These are phyloP conservation scores for Penicillium palitans DNA, from an alignment of 2,329 filamentous ascomycete genomes.

Conservation along the genomic window DNA sequence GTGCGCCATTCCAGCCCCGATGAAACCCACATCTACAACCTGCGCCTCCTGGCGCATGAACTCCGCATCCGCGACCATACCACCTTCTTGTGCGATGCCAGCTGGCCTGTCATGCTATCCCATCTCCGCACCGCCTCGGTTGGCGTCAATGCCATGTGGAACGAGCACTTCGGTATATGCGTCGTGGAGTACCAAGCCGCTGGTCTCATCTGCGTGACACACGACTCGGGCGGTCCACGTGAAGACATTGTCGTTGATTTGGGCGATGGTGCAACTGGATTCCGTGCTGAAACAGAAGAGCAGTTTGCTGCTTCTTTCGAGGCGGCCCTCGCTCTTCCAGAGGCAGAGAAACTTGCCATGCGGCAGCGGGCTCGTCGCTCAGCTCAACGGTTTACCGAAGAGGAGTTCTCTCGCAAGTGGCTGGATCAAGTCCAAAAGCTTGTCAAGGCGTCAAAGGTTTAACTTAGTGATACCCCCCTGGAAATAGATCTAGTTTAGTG, in stretches of 20 bases:
- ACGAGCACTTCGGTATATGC: slow-evolving; percentile 97
- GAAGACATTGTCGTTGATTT: slow-evolving; percentile 85
- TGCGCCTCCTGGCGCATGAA: slow-evolving; percentile 82
- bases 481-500: slow-evolving; percentile 8
- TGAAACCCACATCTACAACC: slow-evolving; percentile 71
- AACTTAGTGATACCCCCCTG: slow-evolving; percentile 8
- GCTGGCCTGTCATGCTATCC: slow-evolving; percentile 81
- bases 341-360: slow-evolving; percentile 68
- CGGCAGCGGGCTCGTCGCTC: slow-evolving; percentile 73
- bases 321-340: slow-evolving; percentile 66
- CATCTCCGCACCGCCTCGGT: slow-evolving; percentile 76
- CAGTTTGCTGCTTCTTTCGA: slow-evolving; percentile 82
- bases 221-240: slow-evolving; percentile 90
- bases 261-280: slow-evolving; percentile 78
- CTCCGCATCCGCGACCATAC: slow-evolving; percentile 80
- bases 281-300: slow-evolving; percentile 74
- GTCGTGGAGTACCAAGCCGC: slow-evolving; percentile 98
- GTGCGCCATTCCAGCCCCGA: slow-evolving; percentile 68
- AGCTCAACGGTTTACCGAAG: slow-evolving; percentile 81
- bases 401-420: slow-evolving; percentile 81
- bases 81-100: slow-evolving; percentile 84
- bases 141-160: slow-evolving; percentile 99
- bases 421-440: slow-evolving; percentile 70
- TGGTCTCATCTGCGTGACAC: slow-evolving; percentile 87
- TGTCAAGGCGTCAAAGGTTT: slow-evolving; percentile 47